Conservation (phyloP, 2,329 filamentous ascomycete species). For the Alternaria hordeiaustralica region DNA sequence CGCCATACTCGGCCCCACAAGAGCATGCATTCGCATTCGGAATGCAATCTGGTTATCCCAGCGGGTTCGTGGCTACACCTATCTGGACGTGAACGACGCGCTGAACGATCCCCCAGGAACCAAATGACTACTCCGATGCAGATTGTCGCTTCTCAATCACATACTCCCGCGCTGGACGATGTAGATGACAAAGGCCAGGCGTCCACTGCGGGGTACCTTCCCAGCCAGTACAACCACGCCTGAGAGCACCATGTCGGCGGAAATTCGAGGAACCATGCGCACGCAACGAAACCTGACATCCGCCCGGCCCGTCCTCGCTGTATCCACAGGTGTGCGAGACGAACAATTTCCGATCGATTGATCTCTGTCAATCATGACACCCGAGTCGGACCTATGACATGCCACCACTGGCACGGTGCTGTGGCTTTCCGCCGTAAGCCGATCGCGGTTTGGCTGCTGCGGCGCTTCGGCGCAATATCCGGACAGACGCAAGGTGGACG, state of each 20-base stretch:
- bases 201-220: conserved; percentile 22
- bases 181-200: conserved; percentile 22
- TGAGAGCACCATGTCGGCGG: conserved; percentile 12
- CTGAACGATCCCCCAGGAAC: conserved; percentile 53
- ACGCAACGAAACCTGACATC: conserved; percentile 7
- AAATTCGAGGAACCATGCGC: conserved; percentile 2
- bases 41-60: conserved; percentile 50
- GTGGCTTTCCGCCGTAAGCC: conserved; percentile 10
- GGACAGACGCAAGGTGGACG: conserved; percentile 12
- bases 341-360: conserved; percentile 11
- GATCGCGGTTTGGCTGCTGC: conserved; percentile 10
- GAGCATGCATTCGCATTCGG: conserved; percentile 51
- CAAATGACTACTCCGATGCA: conserved; percentile 37
- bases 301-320: conserved; percentile 6
- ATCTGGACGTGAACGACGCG: conserved; percentile 52
- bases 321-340: conserved; percentile 2
- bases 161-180: conserved; percentile 24
- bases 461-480: conserved; percentile 21
- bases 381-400: conserved; percentile 9
- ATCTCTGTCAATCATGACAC: conserved; percentile 3
- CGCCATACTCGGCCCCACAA: conserved; percentile 45
- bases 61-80: conserved; percentile 53
- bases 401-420: conserved; percentile 3
- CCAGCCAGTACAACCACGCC: conserved; percentile 29
- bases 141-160: conserved; percentile 32